Conservation (phyloP, 139 green algal species). For the Coccomyxa sp. region DNA sequence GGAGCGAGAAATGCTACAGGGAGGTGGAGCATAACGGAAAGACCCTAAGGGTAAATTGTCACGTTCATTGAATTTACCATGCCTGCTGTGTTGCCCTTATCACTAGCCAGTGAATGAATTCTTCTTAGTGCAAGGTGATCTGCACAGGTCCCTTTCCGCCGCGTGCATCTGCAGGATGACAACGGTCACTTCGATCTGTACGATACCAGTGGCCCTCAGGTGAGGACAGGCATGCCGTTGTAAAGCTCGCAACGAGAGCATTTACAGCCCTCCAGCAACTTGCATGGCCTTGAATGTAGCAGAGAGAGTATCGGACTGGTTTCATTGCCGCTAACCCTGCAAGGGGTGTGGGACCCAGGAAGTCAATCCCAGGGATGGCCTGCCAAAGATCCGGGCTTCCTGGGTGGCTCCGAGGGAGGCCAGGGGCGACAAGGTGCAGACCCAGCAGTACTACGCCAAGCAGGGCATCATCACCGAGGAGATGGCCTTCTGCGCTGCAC, state of each 20-base stretch:
- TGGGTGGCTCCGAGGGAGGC: slow-evolving; percentile 74
- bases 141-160: slow-evolving; percentile 77
- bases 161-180: slow-evolving; percentile 75
- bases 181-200: slow-evolving; percentile 79
- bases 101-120: background rate
- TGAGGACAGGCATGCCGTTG: slow-evolving; percentile 8
- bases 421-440: slow-evolving; percentile 46
- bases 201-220: slow-evolving; percentile 86
- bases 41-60: slow-evolving; percentile 29
- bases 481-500: slow-evolving; percentile 85
- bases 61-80: background rate
- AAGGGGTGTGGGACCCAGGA: slow-evolving; percentile 30
- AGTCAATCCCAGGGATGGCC: slow-evolving; percentile 55
- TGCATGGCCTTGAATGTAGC: background rate
- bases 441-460: slow-evolving; percentile 80
- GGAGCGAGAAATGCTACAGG: slow-evolving; percentile 67
- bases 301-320: background rate
- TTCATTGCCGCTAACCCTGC: no score
- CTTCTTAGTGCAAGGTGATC: background rate
- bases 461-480: slow-evolving; percentile 88
- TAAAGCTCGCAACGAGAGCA: background rate
- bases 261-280: background rate
- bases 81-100: background rate
- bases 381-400: slow-evolving; percentile 67
- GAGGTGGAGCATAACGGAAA: slow-evolving; percentile 53